Percentiles rank a stretch among this genome's conserved stretches.
phyloP scores from a whole-genome alignment of 83 land plant species.

The Thuja plicata region DNA sequence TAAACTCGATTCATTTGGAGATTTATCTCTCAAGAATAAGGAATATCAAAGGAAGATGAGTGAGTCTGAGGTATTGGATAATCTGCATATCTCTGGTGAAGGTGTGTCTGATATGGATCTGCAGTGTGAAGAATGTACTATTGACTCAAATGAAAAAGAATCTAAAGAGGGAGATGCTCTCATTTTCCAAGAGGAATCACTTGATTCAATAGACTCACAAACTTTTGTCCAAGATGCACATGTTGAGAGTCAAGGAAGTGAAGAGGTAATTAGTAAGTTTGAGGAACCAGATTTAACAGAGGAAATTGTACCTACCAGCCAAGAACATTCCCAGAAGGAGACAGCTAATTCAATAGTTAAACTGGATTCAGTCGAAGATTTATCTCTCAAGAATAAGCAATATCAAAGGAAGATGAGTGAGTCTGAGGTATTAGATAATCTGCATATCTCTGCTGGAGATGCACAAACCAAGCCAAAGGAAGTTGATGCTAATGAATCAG shows the following conservation, averaged over 20 bases:
- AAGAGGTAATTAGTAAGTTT: background rate
- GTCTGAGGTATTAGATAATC: background rate
- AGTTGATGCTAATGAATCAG: background rate
- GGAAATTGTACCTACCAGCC: background rate
- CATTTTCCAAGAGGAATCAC: slow-evolving; percentile 3
- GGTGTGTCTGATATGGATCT: background rate
- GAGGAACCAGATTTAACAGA: background rate
- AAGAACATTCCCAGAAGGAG: background rate
- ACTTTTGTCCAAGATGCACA: background rate
- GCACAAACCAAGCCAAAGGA: slow-evolving; percentile 1
- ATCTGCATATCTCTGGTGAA: background rate
- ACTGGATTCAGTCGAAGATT: background rate
- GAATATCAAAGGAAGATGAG: background rate
- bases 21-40: background rate
- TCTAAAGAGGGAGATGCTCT: background rate
- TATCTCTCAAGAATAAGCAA: background rate
- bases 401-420: background rate
- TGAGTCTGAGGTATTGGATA: background rate
- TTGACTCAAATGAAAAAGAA: background rate
- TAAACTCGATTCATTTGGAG: background rate
- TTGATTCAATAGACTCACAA: slow-evolving; percentile 1
- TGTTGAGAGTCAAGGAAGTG: background rate
- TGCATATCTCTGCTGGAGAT: background rate
- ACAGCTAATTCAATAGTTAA: background rate
- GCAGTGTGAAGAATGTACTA: background rate